Evolutionary conservation across 2,329 filamentous ascomycete species (phyloP).

Genomic region (Tolypocladium nubicola): DNA sequence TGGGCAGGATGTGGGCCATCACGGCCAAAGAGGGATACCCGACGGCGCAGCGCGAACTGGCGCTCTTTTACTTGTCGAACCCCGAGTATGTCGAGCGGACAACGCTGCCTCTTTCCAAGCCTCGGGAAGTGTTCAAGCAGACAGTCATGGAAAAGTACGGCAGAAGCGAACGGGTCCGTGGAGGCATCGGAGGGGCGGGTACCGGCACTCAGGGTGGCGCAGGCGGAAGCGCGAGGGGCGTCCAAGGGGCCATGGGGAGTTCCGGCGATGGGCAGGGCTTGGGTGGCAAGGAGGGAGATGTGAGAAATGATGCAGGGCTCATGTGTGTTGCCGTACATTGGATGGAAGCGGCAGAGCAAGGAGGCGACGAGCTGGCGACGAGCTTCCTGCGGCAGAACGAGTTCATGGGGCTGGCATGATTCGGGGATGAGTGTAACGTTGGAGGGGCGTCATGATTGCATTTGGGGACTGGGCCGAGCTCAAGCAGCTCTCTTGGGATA

Average conservation of each 20-base stretch:
- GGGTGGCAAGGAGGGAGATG: constrained; percentile 31
- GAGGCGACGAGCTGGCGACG: constrained; percentile 77
- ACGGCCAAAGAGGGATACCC: constrained; percentile 80
- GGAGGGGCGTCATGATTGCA: background rate
- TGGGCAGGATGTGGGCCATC: constrained; percentile 82
- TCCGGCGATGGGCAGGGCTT: constrained; percentile 11
- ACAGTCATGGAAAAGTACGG: constrained; percentile 66
- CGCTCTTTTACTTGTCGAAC: constrained; percentile 85
- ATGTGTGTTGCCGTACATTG: constrained; percentile 96
- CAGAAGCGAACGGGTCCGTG: constrained; percentile 20
- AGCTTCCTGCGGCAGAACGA: constrained; percentile 67
- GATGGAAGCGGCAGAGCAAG: constrained; percentile 83
- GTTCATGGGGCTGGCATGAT: constrained; percentile 22
- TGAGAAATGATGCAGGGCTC: constrained; percentile 68
- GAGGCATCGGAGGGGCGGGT: constrained; percentile 10
- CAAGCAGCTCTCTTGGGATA: background rate
- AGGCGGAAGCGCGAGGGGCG: constrained; percentile 11
- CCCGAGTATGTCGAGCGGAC: constrained; percentile 75
- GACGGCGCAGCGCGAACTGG: constrained; percentile 84
- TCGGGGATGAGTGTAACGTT: background rate
- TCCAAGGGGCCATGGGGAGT: constrained; percentile 5
- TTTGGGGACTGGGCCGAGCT: background rate
- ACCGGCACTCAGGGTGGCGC: constrained; percentile 12
- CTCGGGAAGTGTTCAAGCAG: constrained; percentile 82
- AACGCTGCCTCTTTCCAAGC: constrained; percentile 73